These are phyloP conservation scores for Exophiala sideris DNA, from an alignment of 2,329 filamentous ascomycete genomes.

Conservation along the genomic window DNA sequence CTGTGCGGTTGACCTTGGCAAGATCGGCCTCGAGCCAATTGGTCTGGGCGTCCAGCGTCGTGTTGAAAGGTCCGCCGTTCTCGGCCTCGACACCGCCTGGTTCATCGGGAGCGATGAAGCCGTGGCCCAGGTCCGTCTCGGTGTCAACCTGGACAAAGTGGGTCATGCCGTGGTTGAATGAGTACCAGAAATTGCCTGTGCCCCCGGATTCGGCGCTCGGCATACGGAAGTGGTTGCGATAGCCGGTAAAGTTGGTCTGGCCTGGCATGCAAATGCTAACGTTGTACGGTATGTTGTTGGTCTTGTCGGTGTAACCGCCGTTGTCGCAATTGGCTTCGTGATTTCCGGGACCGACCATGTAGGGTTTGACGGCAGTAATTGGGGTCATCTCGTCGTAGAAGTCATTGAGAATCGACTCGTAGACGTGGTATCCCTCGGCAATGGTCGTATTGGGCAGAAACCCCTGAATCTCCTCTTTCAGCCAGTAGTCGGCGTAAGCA, in stretches of 20 bases:
- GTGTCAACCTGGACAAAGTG: constrained; percentile 50
- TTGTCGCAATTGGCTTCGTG: constrained; percentile 49
- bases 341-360: constrained; percentile 53
- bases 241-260: constrained; percentile 51
- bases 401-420: constrained; percentile 52
- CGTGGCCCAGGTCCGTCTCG: constrained; percentile 51
- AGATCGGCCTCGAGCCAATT: constrained; percentile 48
- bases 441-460: constrained; percentile 32
- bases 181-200: constrained; percentile 54
- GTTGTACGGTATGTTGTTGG: constrained; percentile 45
- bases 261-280: constrained; percentile 47
- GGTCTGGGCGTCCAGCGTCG: constrained; percentile 46
- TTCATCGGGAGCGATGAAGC: constrained; percentile 45
- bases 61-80: constrained; percentile 39
- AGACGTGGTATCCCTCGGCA: constrained; percentile 49
- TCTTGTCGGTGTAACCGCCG: constrained; percentile 42
- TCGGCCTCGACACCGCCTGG: constrained; percentile 49
- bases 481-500: constrained; percentile 43
- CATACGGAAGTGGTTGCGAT: constrained; percentile 52
- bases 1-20: constrained; percentile 42
- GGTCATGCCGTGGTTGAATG: constrained; percentile 52
- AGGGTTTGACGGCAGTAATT: constrained; percentile 44
- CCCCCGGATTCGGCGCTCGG: constrained; percentile 47
- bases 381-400: constrained; percentile 50
- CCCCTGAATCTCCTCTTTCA: neutral